Evolutionary conservation across 208 protist genomes (phyloP).

Genomic region (Trypanosoma grayi): DNA sequence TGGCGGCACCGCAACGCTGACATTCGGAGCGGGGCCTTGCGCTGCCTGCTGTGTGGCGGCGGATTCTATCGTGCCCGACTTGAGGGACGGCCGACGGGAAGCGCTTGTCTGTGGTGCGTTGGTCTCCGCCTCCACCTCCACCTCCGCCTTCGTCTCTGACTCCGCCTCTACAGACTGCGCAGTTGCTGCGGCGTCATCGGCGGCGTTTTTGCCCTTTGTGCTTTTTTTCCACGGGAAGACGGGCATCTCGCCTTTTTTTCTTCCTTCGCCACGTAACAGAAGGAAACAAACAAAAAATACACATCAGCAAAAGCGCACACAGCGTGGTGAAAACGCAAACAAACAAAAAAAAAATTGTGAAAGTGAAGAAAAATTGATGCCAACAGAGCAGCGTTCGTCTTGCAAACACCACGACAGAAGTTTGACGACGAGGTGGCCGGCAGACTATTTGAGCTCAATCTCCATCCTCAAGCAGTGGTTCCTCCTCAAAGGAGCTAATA

Average conservation of each 20-base stretch:
- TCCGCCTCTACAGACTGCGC: too few species aligned
- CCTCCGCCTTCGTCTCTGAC: too few species aligned
- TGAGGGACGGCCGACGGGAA: too few species aligned
- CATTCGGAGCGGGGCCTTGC: too few species aligned
- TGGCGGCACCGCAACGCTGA: too few species aligned
- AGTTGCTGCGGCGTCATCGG: too few species aligned
- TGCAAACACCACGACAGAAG: not conserved
- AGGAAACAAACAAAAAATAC: not conserved
- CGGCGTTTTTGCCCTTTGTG: not conserved
- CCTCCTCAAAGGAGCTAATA: constrained; percentile 80
- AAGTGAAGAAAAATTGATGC: not conserved
- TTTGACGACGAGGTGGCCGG: too few species aligned
- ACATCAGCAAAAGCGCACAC: not conserved
- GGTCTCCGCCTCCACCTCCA: too few species aligned
- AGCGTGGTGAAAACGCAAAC: constrained; percentile 1
- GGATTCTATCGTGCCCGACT: too few species aligned
- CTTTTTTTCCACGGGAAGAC: constrained; percentile 10
- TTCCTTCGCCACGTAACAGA: not conserved
- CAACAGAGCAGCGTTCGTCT: not conserved
- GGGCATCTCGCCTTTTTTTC: not conserved
- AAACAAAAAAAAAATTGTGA: constrained; percentile 4
- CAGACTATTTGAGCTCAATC: constrained; percentile 15
- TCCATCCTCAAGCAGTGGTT: constrained; percentile 61
- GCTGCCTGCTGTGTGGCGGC: too few species aligned
- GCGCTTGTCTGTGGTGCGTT: too few species aligned